Evolutionary conservation across 257 asterid species (phyloP), one percentile per base, ranked within the genome.

Genomic region (Nicotiana knightiana): DNA sequence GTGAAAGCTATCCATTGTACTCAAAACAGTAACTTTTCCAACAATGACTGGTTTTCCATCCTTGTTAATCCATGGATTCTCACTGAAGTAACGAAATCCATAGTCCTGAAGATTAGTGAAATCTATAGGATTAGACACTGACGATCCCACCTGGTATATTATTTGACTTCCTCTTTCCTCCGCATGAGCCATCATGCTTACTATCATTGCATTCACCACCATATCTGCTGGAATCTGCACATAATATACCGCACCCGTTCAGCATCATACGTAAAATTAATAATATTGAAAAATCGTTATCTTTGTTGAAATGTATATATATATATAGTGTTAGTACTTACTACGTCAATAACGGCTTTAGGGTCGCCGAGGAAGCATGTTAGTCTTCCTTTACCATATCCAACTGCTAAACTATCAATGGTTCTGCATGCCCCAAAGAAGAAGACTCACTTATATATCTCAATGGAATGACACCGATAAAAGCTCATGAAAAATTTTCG

Each of bases 161-260:
- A 53, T 88, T 83, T 85, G 57, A 32, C 1, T 84, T 66, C 62
- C 82, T n/a, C 9, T 51, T 59, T 90, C 86, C 68, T 88, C 83
- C 17, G 95, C 91, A 73, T 90, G 89, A 4, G 89, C 97, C 9
- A 43, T 91, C 90, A 90, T 93, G 6, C 95, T 91, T n/a, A 81
- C 95, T 0, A 93, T 91, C 97, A 92, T 96, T 2, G 95, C 92
- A 63, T 96, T 94, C 89, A 96, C 96, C 88, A 96, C 99, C 99
- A 96, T 93, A 68, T 96, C 99, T 5, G 95, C 97, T 3, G 98
- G 98, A 51, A 95, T 91, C 99, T 93, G 92, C 84, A 79, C 71
- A 24, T 81, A 63, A 21, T 13, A 53, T 76, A 46, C 11, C 13
- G 3, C 30, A 11, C 12, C 13, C 28, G 10, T 17, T 13, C 6